These are phyloP conservation scores for Pseudopediastrum boryanum DNA, from an alignment of 139 green algal genomes.

Conservation along the genomic window DNA sequence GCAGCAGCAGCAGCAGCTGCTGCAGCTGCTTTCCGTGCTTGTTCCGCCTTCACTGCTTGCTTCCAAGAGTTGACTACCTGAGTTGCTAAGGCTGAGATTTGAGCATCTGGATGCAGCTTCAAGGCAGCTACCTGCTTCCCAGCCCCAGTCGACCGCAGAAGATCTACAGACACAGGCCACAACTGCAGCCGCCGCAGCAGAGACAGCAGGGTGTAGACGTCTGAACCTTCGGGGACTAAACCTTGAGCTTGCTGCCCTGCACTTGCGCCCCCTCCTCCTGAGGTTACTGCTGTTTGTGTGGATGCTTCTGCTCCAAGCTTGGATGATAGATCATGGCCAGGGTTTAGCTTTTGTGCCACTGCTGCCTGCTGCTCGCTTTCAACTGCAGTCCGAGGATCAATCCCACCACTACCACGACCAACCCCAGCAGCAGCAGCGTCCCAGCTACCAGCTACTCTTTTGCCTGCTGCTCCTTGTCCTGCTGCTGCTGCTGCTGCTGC, in stretches of 20 bases:
- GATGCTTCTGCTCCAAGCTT: neutral
- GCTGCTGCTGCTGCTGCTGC: neutral
- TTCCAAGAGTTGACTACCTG: slow-evolving; percentile 38
- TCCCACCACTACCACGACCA: neutral
- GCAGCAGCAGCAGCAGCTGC: slow-evolving; percentile 6
- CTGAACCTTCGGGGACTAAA: neutral
- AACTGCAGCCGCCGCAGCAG: slow-evolving; percentile 40
- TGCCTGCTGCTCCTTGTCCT: neutral
- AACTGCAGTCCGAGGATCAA: no score
- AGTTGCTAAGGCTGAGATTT: slow-evolving; percentile 19
- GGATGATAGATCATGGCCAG: no score
- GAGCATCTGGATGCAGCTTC: slow-evolving; percentile 19
- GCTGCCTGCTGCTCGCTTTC: no score
- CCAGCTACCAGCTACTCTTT: slow-evolving; percentile 2
- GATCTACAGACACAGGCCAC: slow-evolving; percentile 32
- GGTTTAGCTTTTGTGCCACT: no score
- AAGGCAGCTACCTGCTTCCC: slow-evolving; percentile 36
- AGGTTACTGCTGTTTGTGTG: neutral
- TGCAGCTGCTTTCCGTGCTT: neutral
- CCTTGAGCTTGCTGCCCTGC: neutral
- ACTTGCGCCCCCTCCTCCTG: neutral
- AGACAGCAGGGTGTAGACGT: slow-evolving; percentile 17
- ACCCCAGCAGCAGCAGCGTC: neutral
- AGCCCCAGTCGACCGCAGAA: slow-evolving; percentile 22
- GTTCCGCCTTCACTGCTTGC: neutral